Evolutionary conservation across 2,329 filamentous ascomycete species (phyloP).

Genomic region (Hypoxylon sp.): DNA sequence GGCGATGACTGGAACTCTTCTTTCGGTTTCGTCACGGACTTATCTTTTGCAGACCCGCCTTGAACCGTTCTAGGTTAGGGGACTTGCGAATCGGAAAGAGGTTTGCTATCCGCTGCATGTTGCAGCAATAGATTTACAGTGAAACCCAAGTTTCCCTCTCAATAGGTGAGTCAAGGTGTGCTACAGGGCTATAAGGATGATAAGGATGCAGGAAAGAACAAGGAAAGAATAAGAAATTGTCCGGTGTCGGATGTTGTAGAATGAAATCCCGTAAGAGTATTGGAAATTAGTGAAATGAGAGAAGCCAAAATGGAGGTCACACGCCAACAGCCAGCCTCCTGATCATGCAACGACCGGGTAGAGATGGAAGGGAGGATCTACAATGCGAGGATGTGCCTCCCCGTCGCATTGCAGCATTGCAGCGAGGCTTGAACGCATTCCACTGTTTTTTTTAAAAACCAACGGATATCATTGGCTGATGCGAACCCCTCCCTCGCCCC

Average conservation of each 20-base stretch:
- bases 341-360: slow-evolving; percentile 38
- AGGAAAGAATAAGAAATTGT: slow-evolving; percentile 10
- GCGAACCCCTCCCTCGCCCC: slow-evolving; percentile 15
- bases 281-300: slow-evolving; percentile 28
- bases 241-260: slow-evolving; percentile 39
- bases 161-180: slow-evolving; percentile 20
- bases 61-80: slow-evolving; percentile 2
- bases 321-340: slow-evolving; percentile 44
- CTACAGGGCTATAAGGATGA: slow-evolving; percentile 3
- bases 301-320: slow-evolving; percentile 35
- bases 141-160: slow-evolving; percentile 26
- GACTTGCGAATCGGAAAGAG: slow-evolving; percentile 29
- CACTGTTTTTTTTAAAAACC: slow-evolving; percentile 6
- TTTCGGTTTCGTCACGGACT: slow-evolving; percentile 1
- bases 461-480: slow-evolving; percentile 17
- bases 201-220: too few relatives aligned
- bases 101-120: slow-evolving; percentile 23
- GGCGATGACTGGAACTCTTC: slow-evolving; percentile 23
- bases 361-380: slow-evolving; percentile 28
- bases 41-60: slow-evolving; percentile 23
- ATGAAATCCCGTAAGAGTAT: slow-evolving; percentile 19
- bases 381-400: slow-evolving; percentile 25
- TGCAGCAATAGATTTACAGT: slow-evolving; percentile 16
- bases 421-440: slow-evolving; percentile 35
- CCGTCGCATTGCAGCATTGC: slow-evolving; percentile 20